Evolutionary conservation across 371 early-diverging fungal species (phyloP).

Genomic region (Apophysomyces trapeziformis): DNA sequence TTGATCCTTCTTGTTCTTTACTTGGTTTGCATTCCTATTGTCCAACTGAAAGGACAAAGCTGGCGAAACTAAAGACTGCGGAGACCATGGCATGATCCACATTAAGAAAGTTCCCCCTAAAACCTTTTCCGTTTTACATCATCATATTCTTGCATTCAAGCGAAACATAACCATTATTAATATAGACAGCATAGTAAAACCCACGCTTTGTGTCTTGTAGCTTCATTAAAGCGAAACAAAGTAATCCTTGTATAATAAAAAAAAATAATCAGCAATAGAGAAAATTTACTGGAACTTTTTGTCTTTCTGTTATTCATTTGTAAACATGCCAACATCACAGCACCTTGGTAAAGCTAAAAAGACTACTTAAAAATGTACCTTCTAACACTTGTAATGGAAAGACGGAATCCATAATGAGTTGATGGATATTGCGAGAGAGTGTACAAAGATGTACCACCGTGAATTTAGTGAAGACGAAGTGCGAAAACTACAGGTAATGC

Average conservation of each 20-base stretch:
- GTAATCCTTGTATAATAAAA: neutral
- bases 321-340: slow-evolving; percentile 23
- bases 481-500: slow-evolving; percentile 14
- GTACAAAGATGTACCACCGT: slow-evolving; percentile 14
- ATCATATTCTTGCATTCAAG: neutral
- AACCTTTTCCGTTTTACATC: too few relatives aligned
- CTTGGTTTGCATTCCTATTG: slow-evolving; percentile 26
- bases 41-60: slow-evolving; percentile 22
- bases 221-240: slow-evolving; percentile 12
- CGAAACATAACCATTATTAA: slow-evolving; percentile 5
- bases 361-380: neutral
- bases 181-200: slow-evolving; percentile 5
- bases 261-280: too few relatives aligned
- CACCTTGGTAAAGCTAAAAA: slow-evolving; percentile 14
- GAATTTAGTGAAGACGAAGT: slow-evolving; percentile 25
- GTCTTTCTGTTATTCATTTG: neutral
- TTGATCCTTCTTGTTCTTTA: slow-evolving; percentile 20
- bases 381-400: slow-evolving; percentile 6
- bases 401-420: slow-evolving; percentile 22
- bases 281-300: neutral
- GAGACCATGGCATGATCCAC: neutral
- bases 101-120: neutral
- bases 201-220: slow-evolving; percentile 1
- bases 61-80: slow-evolving; percentile 16
- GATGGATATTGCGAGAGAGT: slow-evolving; percentile 19